Evolutionary conservation across 208 protist genomes (phyloP), one percentile per base, ranked within the genome.

Genomic region (Leptomonas pyrrhocoris): DNA sequence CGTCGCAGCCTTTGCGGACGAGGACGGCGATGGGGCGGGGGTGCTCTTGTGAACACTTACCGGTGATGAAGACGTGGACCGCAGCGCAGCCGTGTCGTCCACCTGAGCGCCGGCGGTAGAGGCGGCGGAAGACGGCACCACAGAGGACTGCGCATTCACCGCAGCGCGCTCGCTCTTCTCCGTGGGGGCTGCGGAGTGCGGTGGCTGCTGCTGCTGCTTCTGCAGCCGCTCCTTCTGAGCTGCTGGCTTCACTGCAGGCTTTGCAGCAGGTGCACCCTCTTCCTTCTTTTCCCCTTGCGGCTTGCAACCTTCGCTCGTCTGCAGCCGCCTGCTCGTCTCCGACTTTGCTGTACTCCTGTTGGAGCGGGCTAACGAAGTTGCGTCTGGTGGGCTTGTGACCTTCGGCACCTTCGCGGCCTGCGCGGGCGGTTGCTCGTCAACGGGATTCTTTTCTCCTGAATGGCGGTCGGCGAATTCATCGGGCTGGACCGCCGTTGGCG

Each of bases 401-500:
- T 45, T 61, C 21, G 56, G 23, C 21, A n/a, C n/a, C n/a, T 49
- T 49, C 21, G 9, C 30, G 6, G 16, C 53, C 30, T 57, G 27
- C 23, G 38, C n/a, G n/a, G n/a, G n/a, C n/a, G n/a, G n/a, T n/a
- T 8, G 25, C 15, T 13, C 19, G 9, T 27, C 1, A 7, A 27
- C 28, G 31, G 15, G 8, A 34, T 40, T 73, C 43, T 45, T 42
- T 28, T 13, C 63, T 0, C 8, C 51, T 11, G 28, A 43, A 0
- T 19, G 30, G 4, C 12, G 13, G 19, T 45, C 34, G 2, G 11
- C 50, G 34, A 56, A 46, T 5, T 5, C 25, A 25, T 23, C 23
- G 23, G 48, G 50, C 19, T 55, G 60, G n/a, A 66, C 55, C 13
- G 60, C 19, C 43, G 30, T 53, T 19, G 58, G 58, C 16, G 31